Percentiles rank a stretch among this genome's conserved stretches.
These are phyloP conservation scores for Tricholoma terreum DNA, from an alignment of 768 basidiomycete genomes.

Conservation along the genomic window DNA sequence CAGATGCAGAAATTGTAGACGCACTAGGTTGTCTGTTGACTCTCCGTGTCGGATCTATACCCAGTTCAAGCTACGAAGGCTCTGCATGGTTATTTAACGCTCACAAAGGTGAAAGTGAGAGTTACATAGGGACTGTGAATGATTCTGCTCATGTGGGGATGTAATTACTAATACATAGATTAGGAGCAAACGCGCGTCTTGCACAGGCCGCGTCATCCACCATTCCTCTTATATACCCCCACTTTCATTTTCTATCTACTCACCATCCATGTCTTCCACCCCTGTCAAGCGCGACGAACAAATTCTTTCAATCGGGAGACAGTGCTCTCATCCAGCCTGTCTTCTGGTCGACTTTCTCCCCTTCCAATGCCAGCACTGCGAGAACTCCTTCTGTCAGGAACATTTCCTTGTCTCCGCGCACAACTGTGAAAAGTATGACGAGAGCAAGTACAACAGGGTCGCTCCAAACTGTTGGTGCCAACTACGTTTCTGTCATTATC, in stretches of 20 bases:
- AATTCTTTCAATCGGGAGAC: slow-evolving; percentile 64
- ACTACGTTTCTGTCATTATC: not conserved
- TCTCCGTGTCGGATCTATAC: slow-evolving; percentile 72
- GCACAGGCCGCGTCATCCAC: slow-evolving; percentile 20
- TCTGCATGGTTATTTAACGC: not conserved
- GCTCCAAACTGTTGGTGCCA: slow-evolving; percentile 65
- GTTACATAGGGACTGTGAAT: slow-evolving; percentile 17
- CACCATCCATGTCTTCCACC: slow-evolving; percentile 11
- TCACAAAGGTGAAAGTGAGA: slow-evolving; percentile 42
- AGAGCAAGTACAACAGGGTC: slow-evolving; percentile 65
- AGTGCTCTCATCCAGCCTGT: slow-evolving; percentile 68
- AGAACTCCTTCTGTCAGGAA: slow-evolving; percentile 67
- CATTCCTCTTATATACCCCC: slow-evolving; percentile 3
- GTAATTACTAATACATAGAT: not conserved
- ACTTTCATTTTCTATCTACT: slow-evolving; percentile 10
- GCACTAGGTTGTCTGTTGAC: slow-evolving; percentile 70
- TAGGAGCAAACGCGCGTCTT: slow-evolving; percentile 10
- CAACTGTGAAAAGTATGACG: slow-evolving; percentile 67
- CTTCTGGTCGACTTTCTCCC: slow-evolving; percentile 79
- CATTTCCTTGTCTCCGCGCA: slow-evolving; percentile 74
- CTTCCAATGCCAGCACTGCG: slow-evolving; percentile 83
- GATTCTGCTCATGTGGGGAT: not conserved
- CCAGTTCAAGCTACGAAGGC: not conserved
- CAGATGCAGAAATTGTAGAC: slow-evolving; percentile 14
- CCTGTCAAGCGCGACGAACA: slow-evolving; percentile 43